Evolutionary conservation across 139 green algal species (phyloP).

Genomic region (Bryopsis sp.): DNA sequence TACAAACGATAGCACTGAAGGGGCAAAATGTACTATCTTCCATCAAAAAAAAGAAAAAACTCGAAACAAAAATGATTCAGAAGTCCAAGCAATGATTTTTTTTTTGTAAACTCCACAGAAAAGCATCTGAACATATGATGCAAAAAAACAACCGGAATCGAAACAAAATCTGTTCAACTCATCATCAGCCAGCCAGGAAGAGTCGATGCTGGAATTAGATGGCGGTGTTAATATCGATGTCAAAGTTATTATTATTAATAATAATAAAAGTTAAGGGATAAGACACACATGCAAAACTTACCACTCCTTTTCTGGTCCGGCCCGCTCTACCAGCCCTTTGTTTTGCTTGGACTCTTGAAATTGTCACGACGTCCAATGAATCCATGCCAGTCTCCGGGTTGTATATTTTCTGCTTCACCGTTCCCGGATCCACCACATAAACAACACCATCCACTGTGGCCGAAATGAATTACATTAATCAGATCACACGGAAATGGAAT

Average conservation of each 20-base stretch:
- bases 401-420: constrained; percentile 92
- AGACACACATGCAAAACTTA: constrained; percentile 17
- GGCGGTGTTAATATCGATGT: too few species aligned
- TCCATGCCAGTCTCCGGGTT: constrained; percentile 77
- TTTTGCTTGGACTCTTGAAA: constrained; percentile 74
- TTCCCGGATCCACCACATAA: constrained; percentile 81
- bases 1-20: constrained; percentile 90
- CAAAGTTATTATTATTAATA: too few species aligned
- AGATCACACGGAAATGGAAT: neutral
- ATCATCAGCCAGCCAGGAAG: too few species aligned
- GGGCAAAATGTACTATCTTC: constrained; percentile 16
- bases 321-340: constrained; percentile 84
- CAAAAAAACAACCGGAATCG: too few species aligned
- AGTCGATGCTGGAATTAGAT: too few species aligned
- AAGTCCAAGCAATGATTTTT: too few species aligned
- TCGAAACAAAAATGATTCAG: too few species aligned
- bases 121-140: too few species aligned
- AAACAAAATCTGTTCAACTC: too few species aligned
- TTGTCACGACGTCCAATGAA: constrained; percentile 67
- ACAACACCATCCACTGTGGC: constrained; percentile 62
- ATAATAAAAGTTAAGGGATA: neutral
- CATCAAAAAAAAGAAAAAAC: neutral
- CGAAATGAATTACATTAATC: neutral
- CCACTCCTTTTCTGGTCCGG: constrained; percentile 67
- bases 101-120: too few species aligned